Base-by-base conservation (phyloP, 495 filamentous ascomycete species). In the Pseudomonodictys pantanalensis region DNA sequence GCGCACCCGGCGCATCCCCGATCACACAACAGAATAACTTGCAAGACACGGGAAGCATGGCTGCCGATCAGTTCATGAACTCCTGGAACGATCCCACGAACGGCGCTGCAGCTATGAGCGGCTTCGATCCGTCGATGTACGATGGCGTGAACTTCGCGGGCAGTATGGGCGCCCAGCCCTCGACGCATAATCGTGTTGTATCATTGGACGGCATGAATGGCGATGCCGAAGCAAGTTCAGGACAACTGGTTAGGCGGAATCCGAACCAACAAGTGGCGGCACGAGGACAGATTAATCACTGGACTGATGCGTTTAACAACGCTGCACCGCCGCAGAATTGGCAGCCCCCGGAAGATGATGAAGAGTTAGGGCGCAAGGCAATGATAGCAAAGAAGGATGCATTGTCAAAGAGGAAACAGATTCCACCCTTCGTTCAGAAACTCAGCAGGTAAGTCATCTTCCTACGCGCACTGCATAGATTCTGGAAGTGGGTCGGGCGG, bases 351-450 rank as follows among this genome's bases (percentile, higher is more conserved):
- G 80, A 77, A 75, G 88, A 92, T 61, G 76, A 91, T 55, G 88
- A 90, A 48, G 78, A 88, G 28, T 79, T 96, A 8, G 89, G 92
- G 67, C 80, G 86, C 68, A 85, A 80, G 69, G 91, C 90, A 10
- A 68, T 82, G 58, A 72, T 81, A 44, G 91, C 91, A 15, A 95
- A 92, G 76, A 81, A 83, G 68, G 91, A 96, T 23, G 86, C 90
- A 2, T 86, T 89, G 73, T 77, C 85, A 2, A 95, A 96, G 69
- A 76, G 90, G 58, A 97, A 96, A 73, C 88, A 91, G 68, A 97
- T 99, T 32, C 95, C 93, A 2, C 93, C 93, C 10, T 99, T 99
- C 75, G 90, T 99, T 9, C 95, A 97, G 73, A 99, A 99, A 71
- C 73, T 99, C 58, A 95, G 91, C 85, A 97, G 93, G 93, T 95